A percentile compares a stretch with the other conserved stretches of the same genome.
Evolutionary conservation across 164 flowering plant species (phyloP).

Genomic region (Macadamia tetraphylla): DNA sequence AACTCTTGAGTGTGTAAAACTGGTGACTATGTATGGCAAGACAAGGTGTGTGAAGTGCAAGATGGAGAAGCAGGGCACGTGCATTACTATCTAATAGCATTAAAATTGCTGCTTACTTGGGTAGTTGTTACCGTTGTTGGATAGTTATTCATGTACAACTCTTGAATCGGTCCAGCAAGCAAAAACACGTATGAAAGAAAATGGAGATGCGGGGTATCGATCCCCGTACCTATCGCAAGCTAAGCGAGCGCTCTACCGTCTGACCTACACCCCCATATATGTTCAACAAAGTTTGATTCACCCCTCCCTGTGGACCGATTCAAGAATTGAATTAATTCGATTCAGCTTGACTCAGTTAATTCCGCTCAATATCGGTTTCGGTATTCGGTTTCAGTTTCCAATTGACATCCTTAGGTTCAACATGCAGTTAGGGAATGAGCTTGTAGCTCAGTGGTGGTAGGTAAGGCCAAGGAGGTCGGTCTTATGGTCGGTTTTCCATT

Average conservation of each 20-base stretch:
- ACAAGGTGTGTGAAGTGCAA: constrained; percentile 57
- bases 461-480: no score
- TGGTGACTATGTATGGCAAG: not conserved
- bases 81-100: constrained; percentile 59
- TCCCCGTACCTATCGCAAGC: constrained; percentile 30
- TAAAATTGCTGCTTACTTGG: not conserved
- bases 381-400: no score
- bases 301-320: no score
- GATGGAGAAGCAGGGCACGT: constrained; percentile 99
- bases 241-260: not conserved
- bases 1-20: not conserved
- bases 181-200: not conserved
- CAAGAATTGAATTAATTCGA: no score
- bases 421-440: no score
- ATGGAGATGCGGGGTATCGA: constrained; percentile 62
- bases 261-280: not conserved
- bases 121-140: constrained; percentile 14
- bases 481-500: no score
- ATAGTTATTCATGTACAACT: constrained; percentile 68
- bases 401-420: no score
- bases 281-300: no score
- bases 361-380: no score
- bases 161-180: no score
- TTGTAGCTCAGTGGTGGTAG: no score
- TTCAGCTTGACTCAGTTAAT: no score